Evolutionary conservation across 2,329 filamentous ascomycete species (phyloP), one percentile per base, ranked within the genome.

Genomic region (Colletotrichum ledebouriae): DNA sequence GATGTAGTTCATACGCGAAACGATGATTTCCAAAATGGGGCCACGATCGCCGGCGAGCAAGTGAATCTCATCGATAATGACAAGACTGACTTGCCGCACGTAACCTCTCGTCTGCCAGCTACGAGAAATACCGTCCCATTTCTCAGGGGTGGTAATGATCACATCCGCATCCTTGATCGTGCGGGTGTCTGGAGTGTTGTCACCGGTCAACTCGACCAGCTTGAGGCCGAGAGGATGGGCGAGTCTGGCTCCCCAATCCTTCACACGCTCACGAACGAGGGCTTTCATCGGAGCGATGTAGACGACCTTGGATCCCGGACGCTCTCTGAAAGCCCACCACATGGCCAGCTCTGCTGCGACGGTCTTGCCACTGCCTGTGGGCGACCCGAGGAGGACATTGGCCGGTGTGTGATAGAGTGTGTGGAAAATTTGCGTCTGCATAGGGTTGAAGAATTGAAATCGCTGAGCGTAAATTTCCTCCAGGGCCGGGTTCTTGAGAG

Each of bases 201-300:
- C 96, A 84, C 85, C 79, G 12, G 97, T 99, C 82, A 99, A 83
- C 80, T 99, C 96, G 15, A 99, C 96, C 20, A 99, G 84, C 79
- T 94, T 97, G 71, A 98, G 78, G 0, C 94, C 94, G 82, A 98
- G 90, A 1, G 94, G 93, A 1, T 85, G 84, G 0, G 94, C 93
- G 39, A 99, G 86, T 15, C 96, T 89, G 67, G 87, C 87, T 12
- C 92, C 89, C 97, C 96, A 99, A 76, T 99, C 97, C 75, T 97
- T 92, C 29, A 99, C 95, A 80, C 96, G 90, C 78, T 99, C 96
- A 3, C 96, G 93, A 20, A 99, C 96, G 37, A 99, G 89, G 0
- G 97, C 97, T 80, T 99, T 99, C 97, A 99, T 99, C 0, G 97
- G 97, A 2, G 96, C 96, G 76, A 99, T 98, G 78, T 99, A 99